Base-by-base conservation (phyloP, 176 grass and related monocot genomes). In the Cocos nucifera region DNA sequence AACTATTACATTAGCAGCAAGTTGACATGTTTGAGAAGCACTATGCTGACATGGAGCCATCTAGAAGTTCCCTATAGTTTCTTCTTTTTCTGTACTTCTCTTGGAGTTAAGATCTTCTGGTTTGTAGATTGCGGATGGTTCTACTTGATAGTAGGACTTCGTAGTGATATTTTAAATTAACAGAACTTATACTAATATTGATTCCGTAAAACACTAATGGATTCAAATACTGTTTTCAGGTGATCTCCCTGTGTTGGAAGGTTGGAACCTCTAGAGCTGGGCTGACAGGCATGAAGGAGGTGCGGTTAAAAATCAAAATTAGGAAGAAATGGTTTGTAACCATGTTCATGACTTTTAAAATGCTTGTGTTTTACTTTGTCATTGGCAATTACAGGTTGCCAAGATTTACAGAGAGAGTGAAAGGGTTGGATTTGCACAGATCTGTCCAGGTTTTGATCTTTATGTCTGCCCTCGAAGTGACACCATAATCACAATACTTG, bases 391-490 rank as follows among this genome's bases (percentile, higher is more conserved):
- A 8, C 67, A 81, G 79, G 61, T 76, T 23, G 72, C 79, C 9
- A 55, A 75, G 15, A 61, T 22, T 12, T 81, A 75, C 17, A 63
- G 64, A 81, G 61, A 66, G 72, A 81, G 14, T 24, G n/a, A 66
- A 24, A 81, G 63, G 56, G 73, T 81, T 60, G 79, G 79, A 14
- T 71, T 76, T 66, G 79, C 66, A 65, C 27, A 55, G 27, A 76
- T 81, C 16, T 60, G 67, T 66, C 51, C 62, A 4, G 73, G 73
- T 64, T 59, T 52, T 21, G 62, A 29, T 75, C 73, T 81, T 27
- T 81, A 81, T 71, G 61, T 81, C 61, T 81, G 79, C 56, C 79
- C 79, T 28, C 62, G 72, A 71, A 71, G 61, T 15, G 56, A 71
- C 6, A 69, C 60, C 51, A 50, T 81, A 66, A 81, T 81, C 70